Conservation (phyloP, 1,284 basidiomycete species). For the Pisolithus thermaeus region DNA sequence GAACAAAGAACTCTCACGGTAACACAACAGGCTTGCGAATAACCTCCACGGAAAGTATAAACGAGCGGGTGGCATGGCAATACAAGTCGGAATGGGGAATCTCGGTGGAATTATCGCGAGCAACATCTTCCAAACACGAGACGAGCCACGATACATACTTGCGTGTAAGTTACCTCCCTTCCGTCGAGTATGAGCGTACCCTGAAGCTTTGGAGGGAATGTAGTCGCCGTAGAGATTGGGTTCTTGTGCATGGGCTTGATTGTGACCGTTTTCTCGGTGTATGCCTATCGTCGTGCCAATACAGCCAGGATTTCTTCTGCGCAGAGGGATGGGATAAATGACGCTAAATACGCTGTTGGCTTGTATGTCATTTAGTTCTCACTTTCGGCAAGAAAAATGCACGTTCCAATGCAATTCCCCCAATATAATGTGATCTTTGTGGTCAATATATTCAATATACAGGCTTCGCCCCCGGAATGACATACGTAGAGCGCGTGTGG, state of each 20-base stretch:
- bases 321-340: not conserved
- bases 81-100: conserved; percentile 38
- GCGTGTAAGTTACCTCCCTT: conserved; percentile 43
- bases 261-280: conserved; percentile 38
- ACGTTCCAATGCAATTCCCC: no score
- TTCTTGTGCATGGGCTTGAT: conserved; percentile 58
- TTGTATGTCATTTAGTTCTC: not conserved
- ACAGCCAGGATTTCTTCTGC: conserved; percentile 5
- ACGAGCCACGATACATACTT: conserved; percentile 51
- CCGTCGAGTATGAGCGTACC: not conserved
- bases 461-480: no score
- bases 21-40: conserved; percentile 31
- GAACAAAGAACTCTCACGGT: not conserved
- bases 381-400: no score
- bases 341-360: not conserved
- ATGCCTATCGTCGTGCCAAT: conserved; percentile 53
- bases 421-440: no score
- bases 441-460: no score
- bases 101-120: conserved; percentile 29
- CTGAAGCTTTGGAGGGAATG: not conserved
- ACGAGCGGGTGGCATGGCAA: conserved; percentile 36
- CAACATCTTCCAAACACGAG: conserved; percentile 52
- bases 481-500: no score
- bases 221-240: conserved; percentile 57
- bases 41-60: conserved; percentile 42